Base-by-base conservation (phyloP, 305 asterid genomes). In the Solanum hybrid region DNA sequence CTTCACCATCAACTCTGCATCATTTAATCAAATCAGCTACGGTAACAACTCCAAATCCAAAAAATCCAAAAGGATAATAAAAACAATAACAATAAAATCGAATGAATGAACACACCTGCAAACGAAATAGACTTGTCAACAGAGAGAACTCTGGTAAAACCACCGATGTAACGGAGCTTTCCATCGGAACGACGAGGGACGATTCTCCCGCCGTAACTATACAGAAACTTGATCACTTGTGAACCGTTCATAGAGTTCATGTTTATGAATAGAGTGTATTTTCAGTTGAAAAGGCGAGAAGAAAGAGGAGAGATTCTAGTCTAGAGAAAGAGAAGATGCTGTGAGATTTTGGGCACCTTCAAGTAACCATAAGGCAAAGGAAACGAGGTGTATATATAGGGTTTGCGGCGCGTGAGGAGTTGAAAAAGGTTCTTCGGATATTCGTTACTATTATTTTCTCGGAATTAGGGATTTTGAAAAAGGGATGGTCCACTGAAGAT, bases 131-230 rank as follows among this genome's bases (percentile, higher is more conserved):
- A 90, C 67, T 95, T 96, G 39, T 95, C 93, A 76, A 96, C 98
- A 37, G 98, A 87, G 88, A 97, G 96, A 81, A 97, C 94, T 46
- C 99, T 96, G 16, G 96, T 96, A 93, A 77, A 88, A 3, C 99
- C 99, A 89, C 98, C 98, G 89, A 89, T 69, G 92, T 97, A 96
- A 1, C 98, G 98, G 89, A 97, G 98, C 31, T 86, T 64, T 89
- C 97, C 97, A 90, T 97, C 99, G 80, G 93, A 40, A 28, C 89
- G 91, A 51, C 98, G 98, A 34, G 96, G 97, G 7, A 92, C 8
- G 87, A 97, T 96, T 69, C 87, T 95, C 31, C 98, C 99, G 79
- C 94, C 93, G 92, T 96, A 97, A 89, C 98, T 97, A 94, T 95
- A 97, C 36, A 97, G 96, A 88, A 96, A 95, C 83, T 97, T 96